Evolutionary conservation across 2,329 filamentous ascomycete species (phyloP).

Genomic region (Cordyceps tenuipes): DNA sequence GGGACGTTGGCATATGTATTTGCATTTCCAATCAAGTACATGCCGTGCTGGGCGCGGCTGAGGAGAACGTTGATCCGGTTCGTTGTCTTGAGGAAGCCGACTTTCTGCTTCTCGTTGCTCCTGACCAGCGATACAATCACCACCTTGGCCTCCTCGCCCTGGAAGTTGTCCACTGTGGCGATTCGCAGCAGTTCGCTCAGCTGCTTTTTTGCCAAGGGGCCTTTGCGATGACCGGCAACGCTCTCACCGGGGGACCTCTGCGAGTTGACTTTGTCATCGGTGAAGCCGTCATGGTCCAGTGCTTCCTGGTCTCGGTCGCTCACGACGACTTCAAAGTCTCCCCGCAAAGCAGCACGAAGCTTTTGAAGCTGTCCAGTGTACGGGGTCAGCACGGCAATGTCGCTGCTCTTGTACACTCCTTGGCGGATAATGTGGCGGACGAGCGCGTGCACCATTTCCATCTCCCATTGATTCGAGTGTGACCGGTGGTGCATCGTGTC

Average conservation of each 20-base stretch:
- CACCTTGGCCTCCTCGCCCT: constrained; percentile 67
- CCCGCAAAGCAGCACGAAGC: constrained; percentile 36
- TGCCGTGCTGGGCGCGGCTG: constrained; percentile 56
- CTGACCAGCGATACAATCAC: constrained; percentile 63
- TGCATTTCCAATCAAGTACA: constrained; percentile 61
- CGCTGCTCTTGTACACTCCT: constrained; percentile 46
- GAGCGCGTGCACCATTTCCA: constrained; percentile 53
- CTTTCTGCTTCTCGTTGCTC: constrained; percentile 50
- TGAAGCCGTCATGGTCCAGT: constrained; percentile 28
- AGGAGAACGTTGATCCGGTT: constrained; percentile 65
- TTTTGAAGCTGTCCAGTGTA: constrained; percentile 51
- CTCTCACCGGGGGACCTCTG: no score
- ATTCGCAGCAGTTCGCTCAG: constrained; percentile 27
- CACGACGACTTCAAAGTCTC: constrained; percentile 51
- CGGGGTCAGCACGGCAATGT: constrained; percentile 65
- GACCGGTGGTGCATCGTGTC: constrained; percentile 33
- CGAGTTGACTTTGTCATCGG: no score
- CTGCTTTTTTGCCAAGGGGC: constrained; percentile 34
- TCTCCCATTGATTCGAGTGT: constrained; percentile 50
- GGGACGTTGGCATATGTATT: constrained; percentile 43
- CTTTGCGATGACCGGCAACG: no score
- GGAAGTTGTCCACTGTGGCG: constrained; percentile 67
- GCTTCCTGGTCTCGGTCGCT: constrained; percentile 54
- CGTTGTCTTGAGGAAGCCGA: constrained; percentile 57
- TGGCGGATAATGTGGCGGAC: constrained; percentile 59